phyloP scores from a whole-genome alignment of 1,284 basidiomycete species.

The Cryptococcus wingfieldii region DNA sequence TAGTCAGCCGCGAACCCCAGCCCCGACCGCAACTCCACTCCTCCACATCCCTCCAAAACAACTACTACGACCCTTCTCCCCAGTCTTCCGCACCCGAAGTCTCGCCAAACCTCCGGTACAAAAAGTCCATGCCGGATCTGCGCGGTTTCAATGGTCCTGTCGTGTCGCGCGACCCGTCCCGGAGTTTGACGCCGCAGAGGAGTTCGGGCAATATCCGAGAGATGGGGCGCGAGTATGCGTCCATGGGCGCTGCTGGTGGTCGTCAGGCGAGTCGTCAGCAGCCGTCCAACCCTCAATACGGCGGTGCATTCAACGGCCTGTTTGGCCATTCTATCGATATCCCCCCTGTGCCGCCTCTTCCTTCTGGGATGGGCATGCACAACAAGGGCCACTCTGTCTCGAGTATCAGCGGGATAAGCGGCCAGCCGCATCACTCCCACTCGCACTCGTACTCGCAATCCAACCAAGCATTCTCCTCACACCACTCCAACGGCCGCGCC shows the following conservation, averaged over 20 bases:
- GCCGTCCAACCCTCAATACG: slow-evolving; percentile 5
- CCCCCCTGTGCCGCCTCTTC: slow-evolving; percentile 41
- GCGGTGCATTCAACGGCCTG: slow-evolving; percentile 26
- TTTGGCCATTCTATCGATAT: slow-evolving; percentile 28
- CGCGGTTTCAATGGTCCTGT: slow-evolving; percentile 59
- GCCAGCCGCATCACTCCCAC: neutral
- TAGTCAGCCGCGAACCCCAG: slow-evolving; percentile 62
- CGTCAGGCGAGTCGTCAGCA: neutral
- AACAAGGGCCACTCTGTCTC: slow-evolving; percentile 8
- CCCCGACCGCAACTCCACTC: slow-evolving; percentile 36
- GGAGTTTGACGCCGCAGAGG: slow-evolving; percentile 72
- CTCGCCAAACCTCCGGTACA: slow-evolving; percentile 66
- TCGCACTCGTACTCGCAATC: neutral
- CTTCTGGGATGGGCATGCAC: slow-evolving; percentile 21
- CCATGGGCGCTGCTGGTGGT: slow-evolving; percentile 32
- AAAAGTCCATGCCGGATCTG: slow-evolving; percentile 84
- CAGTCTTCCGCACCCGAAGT: slow-evolving; percentile 37
- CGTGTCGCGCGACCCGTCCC: slow-evolving; percentile 65
- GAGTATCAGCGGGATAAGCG: neutral
- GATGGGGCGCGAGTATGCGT: slow-evolving; percentile 50
- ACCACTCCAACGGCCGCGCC: neutral
- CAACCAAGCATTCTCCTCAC: neutral
- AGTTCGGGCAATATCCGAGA: slow-evolving; percentile 87
- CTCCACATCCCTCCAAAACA: slow-evolving; percentile 53
- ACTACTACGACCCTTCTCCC: slow-evolving; percentile 52